phyloP scores from a whole-genome alignment of 805 yeast species.

The Metschnikowia vanudenii region DNA sequence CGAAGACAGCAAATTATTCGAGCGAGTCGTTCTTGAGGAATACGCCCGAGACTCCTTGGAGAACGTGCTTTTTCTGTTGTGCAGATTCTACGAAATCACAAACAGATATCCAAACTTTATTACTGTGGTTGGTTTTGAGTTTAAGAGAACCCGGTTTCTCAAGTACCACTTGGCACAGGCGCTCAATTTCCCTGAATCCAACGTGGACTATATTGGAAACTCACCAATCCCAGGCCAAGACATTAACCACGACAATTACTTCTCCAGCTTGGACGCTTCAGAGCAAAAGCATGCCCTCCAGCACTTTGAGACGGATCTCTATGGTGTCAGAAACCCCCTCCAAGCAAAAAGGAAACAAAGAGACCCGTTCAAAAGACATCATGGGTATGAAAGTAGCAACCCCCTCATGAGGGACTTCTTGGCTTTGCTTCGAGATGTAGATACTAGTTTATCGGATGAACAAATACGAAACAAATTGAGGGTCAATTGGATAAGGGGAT shows the following conservation, averaged over 20 bases:
- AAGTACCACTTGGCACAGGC: conserved; percentile 51
- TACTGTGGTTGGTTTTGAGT: conserved; percentile 70
- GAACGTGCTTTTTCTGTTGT: conserved; percentile 62
- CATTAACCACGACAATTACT: conserved; percentile 37
- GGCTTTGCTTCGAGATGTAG: conserved; percentile 1
- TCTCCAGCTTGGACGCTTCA: conserved; percentile 41
- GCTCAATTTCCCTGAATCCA: conserved; percentile 37
- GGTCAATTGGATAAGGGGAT: neutral
- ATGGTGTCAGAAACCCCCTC: conserved; percentile 49
- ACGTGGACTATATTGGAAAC: conserved; percentile 53
- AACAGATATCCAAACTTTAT: conserved; percentile 50
- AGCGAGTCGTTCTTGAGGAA: conserved; percentile 55
- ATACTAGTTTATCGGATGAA: neutral
- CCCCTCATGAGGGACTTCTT: conserved; percentile 19
- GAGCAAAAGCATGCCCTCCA: conserved; percentile 55
- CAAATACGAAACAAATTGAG: neutral
- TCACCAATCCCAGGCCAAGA: conserved; percentile 48
- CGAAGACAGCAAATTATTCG: conserved; percentile 6
- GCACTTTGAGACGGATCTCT: conserved; percentile 55
- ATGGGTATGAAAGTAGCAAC: conserved; percentile 35
- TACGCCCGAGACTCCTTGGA: conserved; percentile 80
- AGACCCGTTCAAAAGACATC: conserved; percentile 53
- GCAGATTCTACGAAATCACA: conserved; percentile 48
- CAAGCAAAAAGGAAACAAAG: conserved; percentile 49
- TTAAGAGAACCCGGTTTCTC: conserved; percentile 62